Evolutionary conservation across 1,284 basidiomycete genomes (phyloP), one percentile per base, ranked within the genome.

Genomic region (Ustilago loliicola): DNA sequence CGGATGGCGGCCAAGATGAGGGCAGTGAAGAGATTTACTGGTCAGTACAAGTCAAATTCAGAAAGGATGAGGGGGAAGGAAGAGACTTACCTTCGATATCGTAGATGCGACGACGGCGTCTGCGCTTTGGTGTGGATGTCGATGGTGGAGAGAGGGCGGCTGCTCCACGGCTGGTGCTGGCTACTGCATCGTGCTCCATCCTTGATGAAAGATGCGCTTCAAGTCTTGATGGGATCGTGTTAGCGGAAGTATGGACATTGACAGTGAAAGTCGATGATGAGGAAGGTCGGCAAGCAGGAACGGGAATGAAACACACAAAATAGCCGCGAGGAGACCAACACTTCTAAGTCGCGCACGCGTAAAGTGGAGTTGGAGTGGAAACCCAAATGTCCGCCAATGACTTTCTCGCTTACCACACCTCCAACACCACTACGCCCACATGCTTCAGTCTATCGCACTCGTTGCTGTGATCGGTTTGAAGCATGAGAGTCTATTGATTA

Each of bases 41-140:
- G 42, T 45, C 15, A 17, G n/a, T 13, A 9, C 5, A 40, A 23
- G 11, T 4, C 34, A 45, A 5, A 19, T 8, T 21, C 13, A 42
- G 13, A 40, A 36, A 30, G 10, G 21, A 51, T 25, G n/a, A 34
- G 19, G 47, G 6, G 10, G 32, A 17, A 23, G 19, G 6, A 40
- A 32, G n/a, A 27, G 21, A 40, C 62, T 27, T 60, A 66, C 72
- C 72, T 51, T 75, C 66, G 13, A 75, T 61, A 48, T 75, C 67
- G 47, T 75, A 70, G 51, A 63, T 63, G 23, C 67, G 70, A 23
- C 65, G 65, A 19, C 61, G 53, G 2, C 70, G 70, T 53, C 54
- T 67, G 25, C 48, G 65, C 27, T 62, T 62, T 21, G 51, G 7
- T 19, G 25, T 42, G 40, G 70, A 4, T 1, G 70, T 13, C 1